Evolutionary conservation across 306 rosid species (phyloP).

Genomic region (Pterocarpus santalinus): DNA sequence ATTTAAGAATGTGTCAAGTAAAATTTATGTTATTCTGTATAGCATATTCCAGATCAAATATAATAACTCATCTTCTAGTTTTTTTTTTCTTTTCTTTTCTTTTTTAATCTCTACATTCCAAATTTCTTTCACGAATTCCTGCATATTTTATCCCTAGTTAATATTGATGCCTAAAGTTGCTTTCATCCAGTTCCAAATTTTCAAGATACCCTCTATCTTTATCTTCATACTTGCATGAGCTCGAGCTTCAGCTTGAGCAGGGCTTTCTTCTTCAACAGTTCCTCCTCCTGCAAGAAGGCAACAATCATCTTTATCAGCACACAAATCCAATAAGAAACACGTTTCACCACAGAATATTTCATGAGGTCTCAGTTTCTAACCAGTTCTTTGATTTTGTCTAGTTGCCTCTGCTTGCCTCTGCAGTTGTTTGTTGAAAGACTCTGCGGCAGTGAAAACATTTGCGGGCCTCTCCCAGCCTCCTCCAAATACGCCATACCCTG

Average conservation of each 20-base stretch:
- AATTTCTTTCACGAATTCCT: too few species aligned
- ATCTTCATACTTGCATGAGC: constrained; percentile 64
- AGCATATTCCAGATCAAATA: too few species aligned
- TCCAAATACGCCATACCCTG: constrained; percentile 77
- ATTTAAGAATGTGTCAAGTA: too few species aligned
- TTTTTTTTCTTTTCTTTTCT: too few species aligned
- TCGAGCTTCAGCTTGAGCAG: constrained; percentile 77
- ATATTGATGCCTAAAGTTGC: constrained; percentile 36
- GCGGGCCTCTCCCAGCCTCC: constrained; percentile 89
- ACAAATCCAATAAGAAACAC: background rate
- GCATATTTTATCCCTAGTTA: background rate
- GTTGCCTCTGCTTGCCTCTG: constrained; percentile 32
- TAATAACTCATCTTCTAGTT: too few species aligned
- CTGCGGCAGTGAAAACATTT: constrained; percentile 79
- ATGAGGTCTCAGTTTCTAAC: constrained; percentile 40
- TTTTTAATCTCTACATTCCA: too few species aligned
- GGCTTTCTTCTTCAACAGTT: constrained; percentile 64
- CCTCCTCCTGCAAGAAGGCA: constrained; percentile 47
- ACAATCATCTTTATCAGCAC: constrained; percentile 1
- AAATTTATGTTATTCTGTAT: too few species aligned
- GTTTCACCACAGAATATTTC: background rate
- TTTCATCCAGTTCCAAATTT: constrained; percentile 64
- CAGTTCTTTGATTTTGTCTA: constrained; percentile 39
- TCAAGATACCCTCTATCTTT: constrained; percentile 54
- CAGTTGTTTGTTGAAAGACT: constrained; percentile 61